phyloP scores from a whole-genome alignment of 176 grass and related monocot species.

The Zea luxurians region DNA sequence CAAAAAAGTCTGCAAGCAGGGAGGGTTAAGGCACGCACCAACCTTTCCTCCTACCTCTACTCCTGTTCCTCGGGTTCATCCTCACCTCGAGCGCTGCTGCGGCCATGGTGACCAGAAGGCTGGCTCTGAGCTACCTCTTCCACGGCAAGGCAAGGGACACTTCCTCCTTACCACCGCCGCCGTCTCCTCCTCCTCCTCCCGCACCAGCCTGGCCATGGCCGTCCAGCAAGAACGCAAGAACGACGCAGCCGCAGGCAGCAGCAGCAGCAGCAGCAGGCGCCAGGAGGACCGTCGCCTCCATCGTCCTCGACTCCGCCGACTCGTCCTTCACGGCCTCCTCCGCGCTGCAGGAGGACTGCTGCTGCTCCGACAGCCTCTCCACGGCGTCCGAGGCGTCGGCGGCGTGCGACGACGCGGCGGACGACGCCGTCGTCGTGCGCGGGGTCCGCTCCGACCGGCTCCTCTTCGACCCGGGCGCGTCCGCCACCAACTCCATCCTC shows the following conservation, averaged over 20 bases:
- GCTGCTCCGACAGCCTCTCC: slow-evolving; percentile 50
- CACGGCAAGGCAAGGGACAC: slow-evolving; percentile 39
- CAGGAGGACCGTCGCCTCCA: slow-evolving; percentile 44
- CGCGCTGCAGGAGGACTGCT: slow-evolving; percentile 42
- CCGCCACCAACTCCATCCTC: slow-evolving; percentile 62
- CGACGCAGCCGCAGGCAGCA: not conserved
- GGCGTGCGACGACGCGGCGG: not conserved
- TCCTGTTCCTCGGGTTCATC: not conserved
- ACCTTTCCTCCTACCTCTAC: not conserved
- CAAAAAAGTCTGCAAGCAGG: slow-evolving; percentile 14
- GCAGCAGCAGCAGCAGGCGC: not conserved
- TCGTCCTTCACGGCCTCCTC: slow-evolving; percentile 67
- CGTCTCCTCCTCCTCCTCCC: not conserved
- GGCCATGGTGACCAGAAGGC: slow-evolving; percentile 51
- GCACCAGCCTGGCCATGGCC: slow-evolving; percentile 46
- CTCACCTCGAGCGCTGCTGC: not conserved
- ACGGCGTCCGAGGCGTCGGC: slow-evolving; percentile 41
- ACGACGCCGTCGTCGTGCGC: slow-evolving; percentile 46
- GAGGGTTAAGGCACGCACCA: slow-evolving; percentile 29
- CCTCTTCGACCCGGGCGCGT: slow-evolving; percentile 59
- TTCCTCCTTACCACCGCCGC: not conserved
- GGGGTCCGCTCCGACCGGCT: slow-evolving; percentile 61
- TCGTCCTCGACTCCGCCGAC: slow-evolving; percentile 58
- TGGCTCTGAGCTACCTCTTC: slow-evolving; percentile 55
- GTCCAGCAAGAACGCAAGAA: slow-evolving; percentile 53